phyloP scores from a whole-genome alignment of 2,329 filamentous ascomycete species.

The Sporothrix inflata region DNA sequence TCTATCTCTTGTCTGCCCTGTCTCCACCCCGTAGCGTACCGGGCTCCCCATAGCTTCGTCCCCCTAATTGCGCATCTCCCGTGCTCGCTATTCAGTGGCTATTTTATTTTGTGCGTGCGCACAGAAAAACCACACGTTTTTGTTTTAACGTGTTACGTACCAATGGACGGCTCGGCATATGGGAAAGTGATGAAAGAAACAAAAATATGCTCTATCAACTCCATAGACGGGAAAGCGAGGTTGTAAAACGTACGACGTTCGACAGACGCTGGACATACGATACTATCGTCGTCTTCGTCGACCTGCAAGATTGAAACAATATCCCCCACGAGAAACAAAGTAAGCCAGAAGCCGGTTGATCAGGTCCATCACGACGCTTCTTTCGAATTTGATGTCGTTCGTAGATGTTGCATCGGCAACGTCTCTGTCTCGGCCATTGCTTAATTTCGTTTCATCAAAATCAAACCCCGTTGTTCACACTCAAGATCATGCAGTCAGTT shows the following conservation, averaged over 20 bases:
- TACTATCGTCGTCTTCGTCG: not conserved
- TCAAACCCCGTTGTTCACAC: not conserved
- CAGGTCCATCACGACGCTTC: not conserved
- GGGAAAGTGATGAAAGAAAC: not conserved
- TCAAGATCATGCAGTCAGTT: not conserved
- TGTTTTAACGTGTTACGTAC: not conserved
- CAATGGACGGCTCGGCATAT: not conserved
- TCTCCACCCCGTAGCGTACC: conserved; percentile 1
- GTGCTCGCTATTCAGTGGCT: not conserved
- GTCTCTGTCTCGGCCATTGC: too few relatives aligned
- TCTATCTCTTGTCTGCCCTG: too few relatives aligned
- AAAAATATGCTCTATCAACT: not conserved
- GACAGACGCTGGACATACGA: not conserved
- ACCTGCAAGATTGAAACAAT: not conserved
- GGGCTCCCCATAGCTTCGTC: not conserved
- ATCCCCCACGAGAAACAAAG: not conserved
- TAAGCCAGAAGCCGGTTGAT: not conserved
- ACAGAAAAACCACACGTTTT: not conserved
- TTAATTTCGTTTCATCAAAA: not conserved
- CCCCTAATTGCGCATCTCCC: conserved; percentile 15
- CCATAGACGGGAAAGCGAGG: not conserved
- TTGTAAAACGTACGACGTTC: not conserved
- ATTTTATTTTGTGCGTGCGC: not conserved
- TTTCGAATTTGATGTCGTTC: too few relatives aligned
- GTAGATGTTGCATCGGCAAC: too few relatives aligned